phyloP scores from a whole-genome alignment of 75 land plant genomes.

The Pinus tabuliformis region DNA sequence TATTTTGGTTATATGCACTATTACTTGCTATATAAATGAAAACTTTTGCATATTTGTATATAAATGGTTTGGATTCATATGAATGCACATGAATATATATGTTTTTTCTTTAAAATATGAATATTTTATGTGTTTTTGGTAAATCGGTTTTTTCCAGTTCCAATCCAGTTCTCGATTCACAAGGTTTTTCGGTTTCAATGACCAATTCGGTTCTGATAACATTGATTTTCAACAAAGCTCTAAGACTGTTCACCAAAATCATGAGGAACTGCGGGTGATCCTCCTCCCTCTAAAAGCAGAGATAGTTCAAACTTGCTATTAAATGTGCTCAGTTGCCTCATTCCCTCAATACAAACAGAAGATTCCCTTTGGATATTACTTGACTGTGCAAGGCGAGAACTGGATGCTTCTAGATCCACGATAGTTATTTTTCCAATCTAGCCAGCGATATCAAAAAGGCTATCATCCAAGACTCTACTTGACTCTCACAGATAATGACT shows the following conservation, averaged over 20 bases:
- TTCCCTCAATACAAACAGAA: neutral
- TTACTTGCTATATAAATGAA: too few species aligned
- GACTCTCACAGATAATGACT: neutral
- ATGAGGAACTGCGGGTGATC: neutral
- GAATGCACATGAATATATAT: too few species aligned
- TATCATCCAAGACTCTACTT: neutral
- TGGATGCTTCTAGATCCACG: conserved; percentile 1
- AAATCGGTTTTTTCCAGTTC: too few species aligned
- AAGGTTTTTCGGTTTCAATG: too few species aligned
- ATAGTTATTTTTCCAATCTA: neutral
- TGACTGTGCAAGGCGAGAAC: conserved; percentile 1
- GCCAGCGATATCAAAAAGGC: neutral
- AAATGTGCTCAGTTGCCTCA: neutral
- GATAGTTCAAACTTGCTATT: neutral
- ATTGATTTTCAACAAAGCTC: neutral
- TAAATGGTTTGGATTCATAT: too few species aligned
- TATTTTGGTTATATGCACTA: too few species aligned
- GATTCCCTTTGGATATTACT: neutral
- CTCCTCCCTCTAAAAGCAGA: neutral
- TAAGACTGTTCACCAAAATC: neutral
- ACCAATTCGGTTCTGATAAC: too few species aligned
- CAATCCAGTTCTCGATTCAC: too few species aligned
- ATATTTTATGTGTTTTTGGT: too few species aligned
- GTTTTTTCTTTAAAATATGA: too few species aligned
- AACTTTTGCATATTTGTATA: too few species aligned